A percentile compares a stretch with the other conserved stretches of the same genome.
Conservation (phyloP, 495 filamentous ascomycete species). For the Trichoderma asperelloides region DNA sequence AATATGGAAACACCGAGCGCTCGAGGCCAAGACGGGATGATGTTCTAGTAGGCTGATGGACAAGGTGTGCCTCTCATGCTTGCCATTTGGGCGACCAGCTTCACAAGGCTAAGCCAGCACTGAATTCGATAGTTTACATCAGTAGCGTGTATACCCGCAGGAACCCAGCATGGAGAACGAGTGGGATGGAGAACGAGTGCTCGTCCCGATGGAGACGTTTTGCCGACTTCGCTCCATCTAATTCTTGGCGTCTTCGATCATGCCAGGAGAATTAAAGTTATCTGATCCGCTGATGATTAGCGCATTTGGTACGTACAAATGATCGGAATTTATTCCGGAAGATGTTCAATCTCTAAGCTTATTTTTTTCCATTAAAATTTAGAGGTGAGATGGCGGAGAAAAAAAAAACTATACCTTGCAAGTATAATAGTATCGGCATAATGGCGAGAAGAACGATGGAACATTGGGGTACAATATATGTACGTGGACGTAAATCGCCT, state of each 20-base stretch:
- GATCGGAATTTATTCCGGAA: neutral
- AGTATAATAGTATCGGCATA: no score
- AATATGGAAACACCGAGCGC: neutral
- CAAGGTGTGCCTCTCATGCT: neutral
- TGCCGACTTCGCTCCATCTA: neutral
- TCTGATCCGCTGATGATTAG: neutral
- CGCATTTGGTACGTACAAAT: neutral
- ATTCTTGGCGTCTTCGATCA: neutral
- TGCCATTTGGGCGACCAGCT: neutral
- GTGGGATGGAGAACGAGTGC: neutral
- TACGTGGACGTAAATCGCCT: no score
- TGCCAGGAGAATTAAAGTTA: neutral
- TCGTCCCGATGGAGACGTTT: neutral
- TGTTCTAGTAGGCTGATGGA: neutral
- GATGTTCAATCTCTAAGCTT: no score
- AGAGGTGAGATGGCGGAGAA: no score
- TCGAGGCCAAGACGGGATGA: neutral
- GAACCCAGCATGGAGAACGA: neutral
- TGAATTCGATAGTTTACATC: neutral
- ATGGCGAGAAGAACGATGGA: no score
- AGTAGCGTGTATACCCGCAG: neutral
- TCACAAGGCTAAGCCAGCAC: neutral
- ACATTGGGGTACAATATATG: no score
- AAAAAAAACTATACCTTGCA: no score
- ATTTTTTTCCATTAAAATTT: no score